Evolutionary conservation across 2,329 filamentous ascomycete genomes (phyloP).

Genomic region (Colletotrichum horii): DNA sequence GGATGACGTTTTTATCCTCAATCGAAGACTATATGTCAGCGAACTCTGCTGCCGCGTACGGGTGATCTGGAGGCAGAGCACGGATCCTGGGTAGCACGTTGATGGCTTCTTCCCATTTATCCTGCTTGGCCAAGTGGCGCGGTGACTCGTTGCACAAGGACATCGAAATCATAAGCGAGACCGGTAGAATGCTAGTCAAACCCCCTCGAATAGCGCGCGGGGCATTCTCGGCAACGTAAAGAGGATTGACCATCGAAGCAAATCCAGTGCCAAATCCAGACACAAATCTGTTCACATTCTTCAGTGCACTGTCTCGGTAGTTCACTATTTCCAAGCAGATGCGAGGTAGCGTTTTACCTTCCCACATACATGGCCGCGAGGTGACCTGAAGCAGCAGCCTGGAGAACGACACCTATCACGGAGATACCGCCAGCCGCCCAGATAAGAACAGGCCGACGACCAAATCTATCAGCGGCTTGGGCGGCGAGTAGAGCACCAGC

Average conservation of each 20-base stretch:
- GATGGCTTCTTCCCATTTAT: constrained; percentile 41
- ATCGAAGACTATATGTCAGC: constrained; percentile 60
- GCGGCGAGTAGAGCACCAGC: constrained; percentile 59
- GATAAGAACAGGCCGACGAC: constrained; percentile 55
- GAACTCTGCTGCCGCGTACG: constrained; percentile 51
- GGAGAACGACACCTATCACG: constrained; percentile 47
- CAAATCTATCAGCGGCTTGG: constrained; percentile 59
- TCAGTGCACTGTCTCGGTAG: constrained; percentile 40
- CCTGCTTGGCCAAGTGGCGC: constrained; percentile 37
- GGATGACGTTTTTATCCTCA: constrained; percentile 52
- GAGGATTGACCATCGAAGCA: constrained; percentile 57
- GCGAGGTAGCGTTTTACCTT: constrained; percentile 30
- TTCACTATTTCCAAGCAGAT: neutral
- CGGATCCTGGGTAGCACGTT: constrained; percentile 43
- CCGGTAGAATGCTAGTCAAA: constrained; percentile 51
- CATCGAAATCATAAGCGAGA: constrained; percentile 38
- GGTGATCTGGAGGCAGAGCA: constrained; percentile 38
- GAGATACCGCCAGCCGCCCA: constrained; percentile 53
- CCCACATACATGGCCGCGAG: constrained; percentile 62
- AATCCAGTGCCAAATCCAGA: constrained; percentile 56
- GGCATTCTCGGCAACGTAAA: constrained; percentile 64
- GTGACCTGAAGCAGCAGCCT: constrained; percentile 41
- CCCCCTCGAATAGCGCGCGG: constrained; percentile 57
- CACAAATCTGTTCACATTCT: constrained; percentile 52
- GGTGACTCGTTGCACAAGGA: constrained; percentile 44